phyloP scores from a whole-genome alignment of 192 early-diverging fungal genomes.

The Entophlyctis helioformis region DNA sequence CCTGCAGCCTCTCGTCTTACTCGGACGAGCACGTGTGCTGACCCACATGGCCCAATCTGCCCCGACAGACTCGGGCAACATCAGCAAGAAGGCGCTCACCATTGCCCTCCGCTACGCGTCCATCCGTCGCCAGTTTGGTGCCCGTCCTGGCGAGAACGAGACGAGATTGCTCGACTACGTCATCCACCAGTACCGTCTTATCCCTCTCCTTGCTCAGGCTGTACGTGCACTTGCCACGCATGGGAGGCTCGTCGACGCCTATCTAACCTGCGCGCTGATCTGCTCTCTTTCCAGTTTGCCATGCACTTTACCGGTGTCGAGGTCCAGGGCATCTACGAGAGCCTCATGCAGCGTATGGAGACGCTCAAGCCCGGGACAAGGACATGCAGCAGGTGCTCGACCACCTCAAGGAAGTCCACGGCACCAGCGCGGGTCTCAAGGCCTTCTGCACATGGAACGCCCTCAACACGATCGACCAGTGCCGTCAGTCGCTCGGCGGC shows the following conservation, averaged over 20 bases:
- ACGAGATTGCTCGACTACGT: conserved; percentile 87
- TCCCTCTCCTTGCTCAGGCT: conserved; percentile 81
- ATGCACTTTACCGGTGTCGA: conserved; percentile 84
- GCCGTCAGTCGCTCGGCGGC: conserved; percentile 80
- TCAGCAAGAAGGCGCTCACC: conserved; percentile 80
- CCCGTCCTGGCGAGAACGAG: conserved; percentile 52
- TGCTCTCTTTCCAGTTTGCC: conserved; percentile 54
- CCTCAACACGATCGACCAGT: conserved; percentile 81
- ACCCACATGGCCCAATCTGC: too few relatives aligned
- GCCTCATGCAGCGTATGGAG: conserved; percentile 67
- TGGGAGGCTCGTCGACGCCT: too few relatives aligned
- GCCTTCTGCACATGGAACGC: conserved; percentile 90
- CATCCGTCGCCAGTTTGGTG: conserved; percentile 79
- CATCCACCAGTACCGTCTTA: conserved; percentile 87
- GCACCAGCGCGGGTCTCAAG: conserved; percentile 82
- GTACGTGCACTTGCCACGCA: conserved; percentile 5
- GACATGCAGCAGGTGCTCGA: conserved; percentile 53
- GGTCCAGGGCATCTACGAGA: conserved; percentile 62
- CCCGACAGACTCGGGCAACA: conserved; percentile 75
- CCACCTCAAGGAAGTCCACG: conserved; percentile 81
- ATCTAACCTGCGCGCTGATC: too few relatives aligned
- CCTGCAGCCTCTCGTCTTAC: too few relatives aligned
- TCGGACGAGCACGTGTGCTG: too few relatives aligned
- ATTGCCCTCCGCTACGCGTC: conserved; percentile 86
- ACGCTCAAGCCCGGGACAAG: conserved; percentile 50